Evolutionary conservation across 1,139 yeast genomes (phyloP), one percentile per base, ranked within the genome.

Genomic region (Sugiyamaella xylanicola): DNA sequence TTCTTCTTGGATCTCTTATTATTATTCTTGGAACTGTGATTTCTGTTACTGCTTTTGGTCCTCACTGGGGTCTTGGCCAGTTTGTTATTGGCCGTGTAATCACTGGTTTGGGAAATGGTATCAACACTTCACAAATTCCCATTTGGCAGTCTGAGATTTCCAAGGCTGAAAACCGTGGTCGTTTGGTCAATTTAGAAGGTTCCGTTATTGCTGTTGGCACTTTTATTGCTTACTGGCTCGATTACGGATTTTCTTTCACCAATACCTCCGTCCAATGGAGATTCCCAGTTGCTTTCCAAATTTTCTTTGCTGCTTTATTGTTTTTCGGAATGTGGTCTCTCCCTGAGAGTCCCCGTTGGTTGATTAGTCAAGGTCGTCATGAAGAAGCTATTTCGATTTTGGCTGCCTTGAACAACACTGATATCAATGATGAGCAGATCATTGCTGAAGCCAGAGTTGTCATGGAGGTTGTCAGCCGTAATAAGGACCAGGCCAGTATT

Each of bases 91-190:
- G 95, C 16, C 80, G 96, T 65, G 85, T 86, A 56, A 72, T 87
- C 48, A 82, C 90, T 15, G 96, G 96, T 64, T 60, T 85, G 41
- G 96, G 95, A 64, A 85, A 86, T 62, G 95, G 95, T 64, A 68
- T 86, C 70, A 85, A 84, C 68, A 87, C 93, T 32, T 87, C 93
- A 35, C 86, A 92, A 44, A 84, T 87, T 61, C 95, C 95, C 15
- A 85, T 86, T 57, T 87, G 90, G 85, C 90, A 87, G 71, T 83
- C 95, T 0, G 96, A 87, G 72, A 81, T 85, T 79, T 83, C 92
- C 27, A 78, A 79, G 60, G 85, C 93, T 8, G 83, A 83, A 65
- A 81, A 82, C 69, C 81, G 95, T 75, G 95, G 95, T 64, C 74
- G 81, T 61, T 77, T 86, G 67, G 91, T 87, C 55, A 79, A 81